These are phyloP conservation scores for Crataegus laevigata DNA, from an alignment of 306 rosid species.

Conservation along the genomic window DNA sequence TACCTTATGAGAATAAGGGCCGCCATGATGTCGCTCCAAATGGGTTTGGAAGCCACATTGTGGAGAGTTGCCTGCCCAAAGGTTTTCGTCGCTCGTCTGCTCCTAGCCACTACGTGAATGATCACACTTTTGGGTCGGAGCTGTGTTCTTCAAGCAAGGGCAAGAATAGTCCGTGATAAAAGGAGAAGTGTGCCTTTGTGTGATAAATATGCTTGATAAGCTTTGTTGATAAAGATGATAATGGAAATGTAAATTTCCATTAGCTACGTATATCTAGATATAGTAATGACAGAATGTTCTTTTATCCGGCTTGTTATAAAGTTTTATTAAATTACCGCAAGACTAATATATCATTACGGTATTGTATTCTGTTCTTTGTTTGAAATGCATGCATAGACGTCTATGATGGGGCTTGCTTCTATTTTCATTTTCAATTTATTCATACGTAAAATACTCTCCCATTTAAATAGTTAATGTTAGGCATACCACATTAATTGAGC, in stretches of 20 bases:
- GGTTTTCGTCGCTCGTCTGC: conserved; percentile 46
- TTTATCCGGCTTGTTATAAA: neutral
- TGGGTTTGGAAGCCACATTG: conserved; percentile 2
- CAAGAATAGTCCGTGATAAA: conserved; percentile 26
- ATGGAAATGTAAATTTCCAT: conserved; percentile 9
- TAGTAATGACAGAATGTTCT: neutral
- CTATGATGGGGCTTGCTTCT: neutral
- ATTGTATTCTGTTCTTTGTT: neutral
- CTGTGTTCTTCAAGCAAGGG: conserved; percentile 32
- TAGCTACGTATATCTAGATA: neutral
- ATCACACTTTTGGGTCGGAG: conserved; percentile 38
- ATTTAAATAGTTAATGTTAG: too few species aligned
- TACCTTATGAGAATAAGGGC: conserved; percentile 16
- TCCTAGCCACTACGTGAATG: conserved; percentile 55
- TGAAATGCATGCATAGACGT: neutral
- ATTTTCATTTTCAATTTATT: neutral
- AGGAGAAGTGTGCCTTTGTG: neutral
- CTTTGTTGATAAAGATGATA: neutral
- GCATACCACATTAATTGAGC: neutral
- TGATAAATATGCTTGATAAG: neutral
- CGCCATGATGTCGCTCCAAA: conserved; percentile 1
- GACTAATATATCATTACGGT: too few species aligned
- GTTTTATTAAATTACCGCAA: neutral
- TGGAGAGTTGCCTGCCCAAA: conserved; percentile 61
- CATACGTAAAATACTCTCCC: neutral